These are phyloP conservation scores for Passiflora organensis DNA, from an alignment of 345 rosid genomes.

Conservation along the genomic window DNA sequence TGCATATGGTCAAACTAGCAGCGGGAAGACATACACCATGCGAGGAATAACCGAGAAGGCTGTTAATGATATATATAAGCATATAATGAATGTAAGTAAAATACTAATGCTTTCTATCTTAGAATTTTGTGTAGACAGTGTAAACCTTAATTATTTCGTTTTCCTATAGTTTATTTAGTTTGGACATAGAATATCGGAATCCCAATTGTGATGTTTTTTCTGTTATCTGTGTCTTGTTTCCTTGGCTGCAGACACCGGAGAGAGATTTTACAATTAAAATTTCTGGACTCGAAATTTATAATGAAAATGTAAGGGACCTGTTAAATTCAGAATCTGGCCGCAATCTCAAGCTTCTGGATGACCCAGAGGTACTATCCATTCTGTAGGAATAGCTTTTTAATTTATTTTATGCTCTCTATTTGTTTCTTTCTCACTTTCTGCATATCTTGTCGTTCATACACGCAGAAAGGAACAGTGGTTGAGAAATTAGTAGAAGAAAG, in stretches of 20 bases:
- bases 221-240: constrained; percentile 13
- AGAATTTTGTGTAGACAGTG: background rate
- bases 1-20: constrained; percentile 98
- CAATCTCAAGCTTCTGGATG: constrained; percentile 94
- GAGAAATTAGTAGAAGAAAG: constrained; percentile 94
- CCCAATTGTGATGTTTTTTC: background rate
- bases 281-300: constrained; percentile 94
- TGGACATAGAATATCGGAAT: background rate
- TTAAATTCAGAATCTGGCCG: constrained; percentile 89
- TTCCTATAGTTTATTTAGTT: constrained; percentile 1
- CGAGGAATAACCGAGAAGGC: constrained; percentile 99
- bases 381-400: background rate
- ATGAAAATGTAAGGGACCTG: constrained; percentile 90
- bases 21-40: constrained; percentile 98
- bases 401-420: constrained; percentile 4
- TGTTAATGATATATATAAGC: constrained; percentile 84
- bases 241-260: constrained; percentile 70
- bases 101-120: background rate
- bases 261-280: constrained; percentile 91
- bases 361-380: constrained; percentile 73
- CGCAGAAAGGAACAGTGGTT: constrained; percentile 96
- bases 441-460: constrained; percentile 9
- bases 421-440: background rate
- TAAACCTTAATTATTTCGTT: background rate
- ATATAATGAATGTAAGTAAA: constrained; percentile 64